A percentile compares a stretch with the other conserved stretches of the same genome.
Evolutionary conservation across 208 protist species (phyloP).

Genomic region (Trypanosoma conorhini): DNA sequence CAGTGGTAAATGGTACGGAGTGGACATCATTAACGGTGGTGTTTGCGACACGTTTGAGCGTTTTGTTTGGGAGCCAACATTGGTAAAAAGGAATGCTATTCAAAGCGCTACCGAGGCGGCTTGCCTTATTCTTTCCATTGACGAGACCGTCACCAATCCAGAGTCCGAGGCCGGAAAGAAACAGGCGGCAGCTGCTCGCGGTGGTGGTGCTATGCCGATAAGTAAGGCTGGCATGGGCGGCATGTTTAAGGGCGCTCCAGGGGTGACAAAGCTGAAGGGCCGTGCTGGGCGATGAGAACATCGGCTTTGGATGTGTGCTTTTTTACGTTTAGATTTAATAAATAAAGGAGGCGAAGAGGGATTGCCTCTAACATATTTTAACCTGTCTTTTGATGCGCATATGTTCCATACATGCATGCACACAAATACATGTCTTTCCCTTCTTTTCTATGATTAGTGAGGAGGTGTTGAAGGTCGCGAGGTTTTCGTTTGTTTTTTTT

Average conservation of each 20-base stretch:
- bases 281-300: constrained; percentile 31
- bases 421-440: neutral
- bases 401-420: neutral
- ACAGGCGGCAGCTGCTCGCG: constrained; percentile 65
- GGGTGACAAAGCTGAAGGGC: constrained; percentile 87
- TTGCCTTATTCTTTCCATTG: constrained; percentile 99
- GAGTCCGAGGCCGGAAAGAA: constrained; percentile 92
- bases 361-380: neutral
- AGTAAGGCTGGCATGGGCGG: constrained; percentile 92
- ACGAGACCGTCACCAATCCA: constrained; percentile 99
- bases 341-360: constrained; percentile 8
- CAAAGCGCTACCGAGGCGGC: constrained; percentile 99
- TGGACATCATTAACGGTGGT: constrained; percentile 98
- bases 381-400: neutral
- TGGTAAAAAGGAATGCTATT: constrained; percentile 99
- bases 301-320: neutral
- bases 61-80: constrained; percentile 99
- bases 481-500: constrained; percentile 20
- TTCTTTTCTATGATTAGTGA: neutral
- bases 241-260: constrained; percentile 90
- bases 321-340: constrained; percentile 14
- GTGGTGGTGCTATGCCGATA: constrained; percentile 78
- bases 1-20: constrained; percentile 95
- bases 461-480: neutral
- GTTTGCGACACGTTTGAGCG: constrained; percentile 97